Base-by-base conservation (phyloP, 164 flowering plant species). In the Sextonia rubra region DNA sequence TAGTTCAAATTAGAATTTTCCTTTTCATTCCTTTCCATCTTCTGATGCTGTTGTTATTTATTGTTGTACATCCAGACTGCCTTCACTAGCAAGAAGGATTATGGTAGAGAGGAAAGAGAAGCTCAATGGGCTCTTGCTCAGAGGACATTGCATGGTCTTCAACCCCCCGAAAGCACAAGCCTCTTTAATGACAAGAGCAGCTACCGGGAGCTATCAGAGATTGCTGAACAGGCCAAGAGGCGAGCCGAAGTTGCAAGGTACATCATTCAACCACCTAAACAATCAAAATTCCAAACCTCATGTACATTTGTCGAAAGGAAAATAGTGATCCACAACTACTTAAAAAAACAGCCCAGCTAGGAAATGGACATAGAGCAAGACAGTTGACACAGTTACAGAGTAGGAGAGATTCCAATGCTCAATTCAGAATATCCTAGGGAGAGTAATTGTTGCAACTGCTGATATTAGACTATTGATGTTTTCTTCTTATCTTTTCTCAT, bases 41-140 rank as follows among this genome's bases (percentile, higher is more conserved):
- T 26, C 67, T 64, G n/a, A 30, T 30, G n/a, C 7, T 7, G 30
- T 12, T 11, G 29, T 14, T 64, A 30, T 47, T 62, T 55, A 44
- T n/a, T 48, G 60, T 71, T 65, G 44, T 24, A 12, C 29, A 20
- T 52, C 44, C 58, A 95, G 99, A 93, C 96, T 77, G 99, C 99
- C 52, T 95, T 95, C 87, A 91, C 99, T 47, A 88, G 91, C 79
- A 95, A 95, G 88, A 92, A 91, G 71, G 97, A 94, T 69, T 94
- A 88, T 69, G 99, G 99, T 23, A 91, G 79, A 81, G 99, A 86
- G 76, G 98, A 95, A 81, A 88, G 98, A 68, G 98, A 95, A 78
- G 99, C 99, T 62, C 98, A 95, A 74, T 95, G 99, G 99, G 99
- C 99, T 47, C 84, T 68, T 75, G 99, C 99, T 47, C 99, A 95